Evolutionary conservation across 2,329 filamentous ascomycete genomes (phyloP).

Genomic region (Uncinocarpus reesii): DNA sequence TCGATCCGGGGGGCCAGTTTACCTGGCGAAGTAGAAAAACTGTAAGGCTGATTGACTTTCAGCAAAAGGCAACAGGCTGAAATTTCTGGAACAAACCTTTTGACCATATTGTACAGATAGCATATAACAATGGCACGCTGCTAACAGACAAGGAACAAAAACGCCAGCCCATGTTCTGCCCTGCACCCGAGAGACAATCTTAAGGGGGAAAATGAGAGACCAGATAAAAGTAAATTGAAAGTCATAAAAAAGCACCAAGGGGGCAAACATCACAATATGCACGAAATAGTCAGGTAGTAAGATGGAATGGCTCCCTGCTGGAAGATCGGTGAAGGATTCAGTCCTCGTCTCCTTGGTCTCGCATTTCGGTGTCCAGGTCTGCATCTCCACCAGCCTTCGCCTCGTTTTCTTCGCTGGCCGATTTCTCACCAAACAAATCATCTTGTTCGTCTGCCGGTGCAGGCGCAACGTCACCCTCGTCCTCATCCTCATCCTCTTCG

Average conservation of each 20-base stretch:
- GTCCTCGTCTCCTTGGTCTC: conserved; percentile 24
- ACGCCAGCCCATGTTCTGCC: conserved; percentile 9
- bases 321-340: background rate
- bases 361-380: conserved; percentile 28
- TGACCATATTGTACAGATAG: conserved; percentile 6
- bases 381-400: conserved; percentile 22
- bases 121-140: background rate
- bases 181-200: background rate
- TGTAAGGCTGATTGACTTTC: no score
- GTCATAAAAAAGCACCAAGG: background rate
- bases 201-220: background rate
- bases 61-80: no score
- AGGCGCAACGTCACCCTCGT: conserved; percentile 27
- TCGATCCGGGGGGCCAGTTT: no score
- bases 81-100: background rate
- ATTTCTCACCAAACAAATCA: conserved; percentile 30
- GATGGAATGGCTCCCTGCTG: background rate
- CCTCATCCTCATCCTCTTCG: conserved; percentile 37
- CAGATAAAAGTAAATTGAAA: background rate
- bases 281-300: no score
- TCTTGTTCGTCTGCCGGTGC: conserved; percentile 25
- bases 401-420: conserved; percentile 21
- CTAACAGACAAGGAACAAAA: conserved; percentile 1
- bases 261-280: no score
- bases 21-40: no score